These are phyloP conservation scores for Coffea humblotiana DNA, from an alignment of 305 asterid species.

Conservation along the genomic window DNA sequence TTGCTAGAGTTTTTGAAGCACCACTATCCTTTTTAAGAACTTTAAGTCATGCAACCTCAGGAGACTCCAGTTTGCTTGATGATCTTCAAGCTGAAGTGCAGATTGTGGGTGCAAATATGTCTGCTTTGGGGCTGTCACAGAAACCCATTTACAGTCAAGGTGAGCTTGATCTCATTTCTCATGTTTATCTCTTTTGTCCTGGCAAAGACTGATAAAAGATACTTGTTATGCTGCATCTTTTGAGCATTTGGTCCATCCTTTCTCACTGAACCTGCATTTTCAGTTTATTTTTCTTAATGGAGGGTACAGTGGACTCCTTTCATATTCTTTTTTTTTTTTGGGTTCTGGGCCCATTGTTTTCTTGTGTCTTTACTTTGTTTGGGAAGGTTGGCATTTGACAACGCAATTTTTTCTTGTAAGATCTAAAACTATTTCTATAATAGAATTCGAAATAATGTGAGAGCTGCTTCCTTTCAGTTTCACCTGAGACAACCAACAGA, in stretches of 20 bases:
- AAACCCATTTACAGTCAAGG: conserved; percentile 92
- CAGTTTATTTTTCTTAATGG: background rate
- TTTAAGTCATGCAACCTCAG: conserved; percentile 57
- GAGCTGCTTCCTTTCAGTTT: conserved; percentile 36
- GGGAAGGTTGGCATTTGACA: background rate
- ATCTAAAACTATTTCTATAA: background rate
- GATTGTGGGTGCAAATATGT: conserved; percentile 95
- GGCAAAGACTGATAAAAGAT: background rate
- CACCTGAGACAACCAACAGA: conserved; percentile 47
- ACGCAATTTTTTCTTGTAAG: background rate
- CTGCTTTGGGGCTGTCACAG: conserved; percentile 95
- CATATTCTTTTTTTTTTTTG: background rate
- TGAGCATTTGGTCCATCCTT: background rate
- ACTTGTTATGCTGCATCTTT: background rate
- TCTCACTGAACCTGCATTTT: background rate
- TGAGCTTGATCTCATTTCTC: conserved; percentile 22
- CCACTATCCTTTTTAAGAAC: conserved; percentile 88
- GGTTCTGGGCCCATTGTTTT: background rate
- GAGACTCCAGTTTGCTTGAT: conserved; percentile 36
- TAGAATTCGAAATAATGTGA: background rate
- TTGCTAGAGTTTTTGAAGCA: conserved; percentile 91
- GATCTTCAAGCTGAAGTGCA: conserved; percentile 67
- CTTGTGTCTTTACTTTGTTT: background rate
- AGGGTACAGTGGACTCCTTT: background rate
- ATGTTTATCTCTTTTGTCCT: background rate